phyloP scores from a whole-genome alignment of 768 basidiomycete species.

The Lentinula detonsa region DNA sequence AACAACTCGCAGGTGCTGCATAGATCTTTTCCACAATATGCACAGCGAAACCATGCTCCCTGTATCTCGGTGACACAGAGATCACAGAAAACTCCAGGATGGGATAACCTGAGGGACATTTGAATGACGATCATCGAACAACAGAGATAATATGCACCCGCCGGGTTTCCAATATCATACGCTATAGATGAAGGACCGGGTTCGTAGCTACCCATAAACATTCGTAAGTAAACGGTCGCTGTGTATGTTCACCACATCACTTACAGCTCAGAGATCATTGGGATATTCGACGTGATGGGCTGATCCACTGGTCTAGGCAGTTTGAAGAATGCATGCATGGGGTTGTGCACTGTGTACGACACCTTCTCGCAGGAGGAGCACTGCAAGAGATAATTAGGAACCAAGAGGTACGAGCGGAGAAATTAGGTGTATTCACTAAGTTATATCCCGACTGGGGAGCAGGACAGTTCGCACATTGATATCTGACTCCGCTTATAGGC shows the following conservation, averaged over 20 bases:
- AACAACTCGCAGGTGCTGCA: constrained; percentile 77
- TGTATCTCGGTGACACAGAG: constrained; percentile 74
- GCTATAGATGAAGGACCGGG: constrained; percentile 27
- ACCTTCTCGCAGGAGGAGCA: constrained; percentile 74
- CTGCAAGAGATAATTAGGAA: constrained; percentile 29
- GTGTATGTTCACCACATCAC: constrained; percentile 23
- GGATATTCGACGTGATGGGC: constrained; percentile 44
- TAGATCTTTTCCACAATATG: constrained; percentile 82
- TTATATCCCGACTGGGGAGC: constrained; percentile 67
- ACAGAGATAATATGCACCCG: constrained; percentile 34
- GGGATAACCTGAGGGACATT: constrained; percentile 48
- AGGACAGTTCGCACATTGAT: constrained; percentile 88
- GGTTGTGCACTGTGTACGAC: no score
- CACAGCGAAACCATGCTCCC: constrained; percentile 92
- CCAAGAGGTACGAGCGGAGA: not conserved
- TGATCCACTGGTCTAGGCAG: constrained; percentile 73
- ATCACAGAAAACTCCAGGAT: constrained; percentile 76
- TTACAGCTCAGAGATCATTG: constrained; percentile 67
- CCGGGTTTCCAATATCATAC: constrained; percentile 38
- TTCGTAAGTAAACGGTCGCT: not conserved
- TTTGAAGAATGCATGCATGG: no score
- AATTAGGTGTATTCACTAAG: constrained; percentile 44
- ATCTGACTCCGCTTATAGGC: constrained; percentile 74
- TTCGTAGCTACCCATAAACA: not conserved
- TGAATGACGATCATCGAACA: not conserved